Conservation (phyloP, 768 basidiomycete genomes). For the Termitomyces sp. region DNA sequence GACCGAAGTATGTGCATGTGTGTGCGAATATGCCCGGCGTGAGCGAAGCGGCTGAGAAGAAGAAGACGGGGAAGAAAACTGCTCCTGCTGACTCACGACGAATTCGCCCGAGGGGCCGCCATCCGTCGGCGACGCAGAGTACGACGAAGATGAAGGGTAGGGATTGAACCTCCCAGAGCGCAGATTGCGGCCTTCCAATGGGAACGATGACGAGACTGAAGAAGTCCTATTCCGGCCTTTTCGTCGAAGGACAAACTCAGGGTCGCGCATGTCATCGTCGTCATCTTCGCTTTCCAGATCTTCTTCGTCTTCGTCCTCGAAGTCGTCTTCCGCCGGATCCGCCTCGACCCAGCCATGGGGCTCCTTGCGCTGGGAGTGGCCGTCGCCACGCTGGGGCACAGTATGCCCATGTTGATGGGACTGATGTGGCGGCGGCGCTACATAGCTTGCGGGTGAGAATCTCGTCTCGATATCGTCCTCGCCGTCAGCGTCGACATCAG, state of each 20-base stretch:
- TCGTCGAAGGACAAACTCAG: slow-evolving; percentile 29
- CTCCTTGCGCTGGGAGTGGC: slow-evolving; percentile 9
- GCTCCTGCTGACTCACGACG: slow-evolving; percentile 3
- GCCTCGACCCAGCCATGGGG: slow-evolving; percentile 4
- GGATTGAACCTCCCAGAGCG: slow-evolving; percentile 16
- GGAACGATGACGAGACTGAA: not conserved
- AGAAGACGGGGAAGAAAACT: slow-evolving; percentile 1
- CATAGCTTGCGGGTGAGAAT: slow-evolving; percentile 27
- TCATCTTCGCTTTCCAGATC: slow-evolving; percentile 29
- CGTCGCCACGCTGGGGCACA: slow-evolving; percentile 16
- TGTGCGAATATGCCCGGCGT: slow-evolving; percentile 10
- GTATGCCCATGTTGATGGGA: slow-evolving; percentile 1
- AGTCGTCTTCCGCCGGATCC: slow-evolving; percentile 12
- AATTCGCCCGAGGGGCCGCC: slow-evolving; percentile 2
- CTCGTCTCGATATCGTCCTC: slow-evolving; percentile 27
- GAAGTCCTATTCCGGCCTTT: slow-evolving; percentile 14
- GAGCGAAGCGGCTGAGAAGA: slow-evolving; percentile 7
- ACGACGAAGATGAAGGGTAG: slow-evolving; percentile 11
- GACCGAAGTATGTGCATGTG: slow-evolving; percentile 10
- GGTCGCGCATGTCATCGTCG: slow-evolving; percentile 28
- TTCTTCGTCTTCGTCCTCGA: slow-evolving; percentile 20
- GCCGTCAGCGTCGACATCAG: slow-evolving; percentile 22
- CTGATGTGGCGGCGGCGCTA: slow-evolving; percentile 16
- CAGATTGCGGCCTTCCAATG: slow-evolving; percentile 8
- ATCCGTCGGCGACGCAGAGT: slow-evolving; percentile 9